Evolutionary conservation across 2,329 filamentous ascomycete genomes (phyloP).

Genomic region (Sporothrix pseudoabietina): DNA sequence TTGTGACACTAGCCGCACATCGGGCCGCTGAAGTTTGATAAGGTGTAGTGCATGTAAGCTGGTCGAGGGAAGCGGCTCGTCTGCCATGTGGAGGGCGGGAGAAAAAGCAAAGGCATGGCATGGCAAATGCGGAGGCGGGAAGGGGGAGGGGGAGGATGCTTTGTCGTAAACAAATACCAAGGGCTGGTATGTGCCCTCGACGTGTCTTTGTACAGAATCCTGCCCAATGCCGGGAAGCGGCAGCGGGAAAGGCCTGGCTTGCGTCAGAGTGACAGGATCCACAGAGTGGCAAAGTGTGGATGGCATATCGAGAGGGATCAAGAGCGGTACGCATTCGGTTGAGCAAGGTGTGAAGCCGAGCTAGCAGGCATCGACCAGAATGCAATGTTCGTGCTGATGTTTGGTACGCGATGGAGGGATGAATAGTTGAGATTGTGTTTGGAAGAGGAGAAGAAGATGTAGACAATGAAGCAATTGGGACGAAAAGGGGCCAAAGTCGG

Average conservation of each 20-base stretch:
- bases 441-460: not conserved
- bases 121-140: constrained; percentile 24
- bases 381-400: constrained; percentile 13
- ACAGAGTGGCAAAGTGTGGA: constrained; percentile 26
- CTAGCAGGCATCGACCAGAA: not conserved
- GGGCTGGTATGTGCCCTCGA: not conserved
- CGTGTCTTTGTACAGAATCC: not conserved
- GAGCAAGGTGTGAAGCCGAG: constrained; percentile 27
- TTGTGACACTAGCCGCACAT: not conserved
- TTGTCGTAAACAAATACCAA: not conserved
- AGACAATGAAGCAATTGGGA: constrained; percentile 9
- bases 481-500: not conserved
- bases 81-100: constrained; percentile 23
- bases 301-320: constrained; percentile 24
- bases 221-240: constrained; percentile 14
- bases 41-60: not conserved
- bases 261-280: constrained; percentile 26
- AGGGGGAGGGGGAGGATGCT: not conserved
- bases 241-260: constrained; percentile 24
- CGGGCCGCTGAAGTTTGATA: not conserved
- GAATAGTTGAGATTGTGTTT: not conserved
- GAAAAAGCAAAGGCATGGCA: not conserved
- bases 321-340: constrained; percentile 22
- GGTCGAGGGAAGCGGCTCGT: constrained; percentile 4
- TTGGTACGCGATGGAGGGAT: constrained; percentile 1